Evolutionary conservation across 305 asterid genomes (phyloP), one percentile per base, ranked within the genome.

Genomic region (Salvia sclarea): DNA sequence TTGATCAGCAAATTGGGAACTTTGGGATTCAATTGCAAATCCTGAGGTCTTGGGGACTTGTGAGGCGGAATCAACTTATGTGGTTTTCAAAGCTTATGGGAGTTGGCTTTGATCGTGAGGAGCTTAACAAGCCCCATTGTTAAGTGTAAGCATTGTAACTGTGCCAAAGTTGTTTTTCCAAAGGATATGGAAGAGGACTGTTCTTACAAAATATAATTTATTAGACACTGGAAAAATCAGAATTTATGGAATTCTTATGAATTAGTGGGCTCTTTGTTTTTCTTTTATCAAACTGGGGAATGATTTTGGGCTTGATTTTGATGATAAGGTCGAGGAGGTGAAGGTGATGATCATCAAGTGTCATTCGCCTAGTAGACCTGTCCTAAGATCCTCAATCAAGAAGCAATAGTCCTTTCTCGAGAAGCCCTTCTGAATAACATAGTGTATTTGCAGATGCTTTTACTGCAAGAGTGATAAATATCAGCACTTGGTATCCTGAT

Each of bases 161-260:
- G 80, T 33, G 53, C 37, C 44, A 61, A 56, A 52, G 67, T 33
- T 64, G 57, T 47, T 68, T 63, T 54, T 67, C 44, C 60, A 40
- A 73, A 71, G 81, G 76, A 70, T 60, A 82, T 81, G 83, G 83
- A 76, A 70, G 80, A 73, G 72, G 81, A 78, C 73, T 76, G 86
- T 61, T 78, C 76, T 14, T 22, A 45, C 60, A 31, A 33, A 54
- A 37, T 69, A 66, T 45, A 72, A 31, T 61, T 73, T n/a, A 72
- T 24, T 35, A 56, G 68, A 35, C 66, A 58, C 71, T 20, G 68
- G 35, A 61, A 71, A 59, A 66, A 43, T 35, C 64, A 47, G 54
- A 69, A 35, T 35, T 30, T 54, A 24, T 30, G 55, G 50, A 35
- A 73, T 41, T 61, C 57, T 13, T 55, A 64, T 72, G 66, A 58